A percentile compares a stretch with the other conserved stretches of the same genome.
Evolutionary conservation across 768 basidiomycete genomes (phyloP).

Genomic region (Russula griseocarnosa): DNA sequence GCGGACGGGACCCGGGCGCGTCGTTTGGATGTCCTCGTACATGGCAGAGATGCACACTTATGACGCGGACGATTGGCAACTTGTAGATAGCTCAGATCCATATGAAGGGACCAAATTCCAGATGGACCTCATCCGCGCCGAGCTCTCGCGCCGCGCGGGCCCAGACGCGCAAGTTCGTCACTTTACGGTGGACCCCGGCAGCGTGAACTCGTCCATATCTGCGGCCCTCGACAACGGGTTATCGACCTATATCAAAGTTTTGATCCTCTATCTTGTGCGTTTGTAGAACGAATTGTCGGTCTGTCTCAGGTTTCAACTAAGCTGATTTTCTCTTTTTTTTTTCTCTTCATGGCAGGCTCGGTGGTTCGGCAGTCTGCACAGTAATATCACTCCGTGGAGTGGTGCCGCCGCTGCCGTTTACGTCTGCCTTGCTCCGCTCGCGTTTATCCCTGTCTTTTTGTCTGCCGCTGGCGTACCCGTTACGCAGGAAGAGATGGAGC

Average conservation of each 20-base stretch:
- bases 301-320: neutral
- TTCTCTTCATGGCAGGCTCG: conserved; percentile 61
- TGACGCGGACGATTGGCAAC: conserved; percentile 68
- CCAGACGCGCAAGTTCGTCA: conserved; percentile 44
- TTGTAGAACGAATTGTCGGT: neutral
- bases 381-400: conserved; percentile 57
- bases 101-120: conserved; percentile 77
- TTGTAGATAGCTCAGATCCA: conserved; percentile 52
- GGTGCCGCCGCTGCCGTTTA: conserved; percentile 66
- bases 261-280: conserved; percentile 63
- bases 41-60: conserved; percentile 55
- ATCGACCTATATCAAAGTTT: conserved; percentile 46
- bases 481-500: conserved; percentile 25
- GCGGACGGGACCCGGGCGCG: conserved; percentile 46
- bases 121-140: conserved; percentile 59
- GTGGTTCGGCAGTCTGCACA: conserved; percentile 59
- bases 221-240: conserved; percentile 44
- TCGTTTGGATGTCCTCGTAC: conserved; percentile 78
- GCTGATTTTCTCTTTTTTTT: neutral
- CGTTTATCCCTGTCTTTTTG: conserved; percentile 43
- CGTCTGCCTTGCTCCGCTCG: conserved; percentile 55
- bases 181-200: conserved; percentile 64
- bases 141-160: conserved; percentile 48
- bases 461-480: conserved; percentile 9
- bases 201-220: conserved; percentile 62